These are phyloP conservation scores for Agastache rugosa DNA, from an alignment of 257 asterid species.

Conservation along the genomic window DNA sequence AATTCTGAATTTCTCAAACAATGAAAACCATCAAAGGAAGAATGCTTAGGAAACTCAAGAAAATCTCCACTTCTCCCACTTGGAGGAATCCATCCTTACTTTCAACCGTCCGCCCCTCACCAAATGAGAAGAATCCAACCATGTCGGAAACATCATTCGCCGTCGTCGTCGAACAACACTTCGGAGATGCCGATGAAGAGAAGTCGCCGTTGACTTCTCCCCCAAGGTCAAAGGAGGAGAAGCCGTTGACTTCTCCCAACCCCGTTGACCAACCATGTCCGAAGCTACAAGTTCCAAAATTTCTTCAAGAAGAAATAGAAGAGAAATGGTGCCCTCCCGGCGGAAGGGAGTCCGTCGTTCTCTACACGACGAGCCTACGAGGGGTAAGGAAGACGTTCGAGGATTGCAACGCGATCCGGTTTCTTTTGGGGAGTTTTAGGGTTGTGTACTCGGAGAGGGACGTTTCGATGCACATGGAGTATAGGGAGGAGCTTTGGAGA, in stretches of 20 bases:
- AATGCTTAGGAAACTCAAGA: slow-evolving; percentile 55
- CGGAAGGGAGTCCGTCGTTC: slow-evolving; percentile 53
- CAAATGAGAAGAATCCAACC: not conserved
- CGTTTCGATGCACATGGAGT: slow-evolving; percentile 70
- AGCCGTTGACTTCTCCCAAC: not conserved
- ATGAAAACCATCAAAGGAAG: slow-evolving; percentile 55
- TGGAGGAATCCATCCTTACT: slow-evolving; percentile 1
- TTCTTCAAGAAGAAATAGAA: slow-evolving; percentile 28
- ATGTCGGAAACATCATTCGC: not conserved
- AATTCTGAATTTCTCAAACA: not conserved
- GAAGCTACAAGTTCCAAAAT: not conserved
- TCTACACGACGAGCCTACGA: slow-evolving; percentile 81
- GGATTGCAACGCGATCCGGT: slow-evolving; percentile 64
- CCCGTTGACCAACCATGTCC: not conserved
- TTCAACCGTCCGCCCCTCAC: not conserved
- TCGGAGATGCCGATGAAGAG: not conserved
- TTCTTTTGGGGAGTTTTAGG: slow-evolving; percentile 62
- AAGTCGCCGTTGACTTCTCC: not conserved
- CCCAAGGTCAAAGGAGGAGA: not conserved
- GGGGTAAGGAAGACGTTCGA: slow-evolving; percentile 81
- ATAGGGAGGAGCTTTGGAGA: slow-evolving; percentile 76
- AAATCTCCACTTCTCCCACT: slow-evolving; percentile 42
- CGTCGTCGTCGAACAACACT: not conserved
- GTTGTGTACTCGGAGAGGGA: slow-evolving; percentile 66
- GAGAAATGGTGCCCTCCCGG: slow-evolving; percentile 64